Conservation (phyloP, 148 eudicot species). For the Talinum fruticosum region DNA sequence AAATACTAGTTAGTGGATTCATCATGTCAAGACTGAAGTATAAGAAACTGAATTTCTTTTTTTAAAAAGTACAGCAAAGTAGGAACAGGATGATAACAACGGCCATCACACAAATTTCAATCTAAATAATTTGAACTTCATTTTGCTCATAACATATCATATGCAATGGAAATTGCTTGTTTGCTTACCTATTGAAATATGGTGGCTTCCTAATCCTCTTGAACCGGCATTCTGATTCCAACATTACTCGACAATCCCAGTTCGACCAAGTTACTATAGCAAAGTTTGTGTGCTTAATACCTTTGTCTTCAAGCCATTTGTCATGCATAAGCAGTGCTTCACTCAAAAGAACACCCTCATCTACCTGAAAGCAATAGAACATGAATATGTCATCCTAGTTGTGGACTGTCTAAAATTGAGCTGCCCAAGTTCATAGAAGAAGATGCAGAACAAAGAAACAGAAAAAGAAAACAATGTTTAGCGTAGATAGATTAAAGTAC, state of each 20-base stretch:
- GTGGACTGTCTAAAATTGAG: neutral
- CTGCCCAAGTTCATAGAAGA: neutral
- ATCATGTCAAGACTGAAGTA: too few relatives aligned
- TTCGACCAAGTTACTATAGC: slow-evolving; percentile 94
- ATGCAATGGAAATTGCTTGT: too few relatives aligned
- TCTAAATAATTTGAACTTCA: neutral
- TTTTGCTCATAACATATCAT: neutral
- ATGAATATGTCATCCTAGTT: neutral
- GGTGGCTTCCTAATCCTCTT: slow-evolving; percentile 81
- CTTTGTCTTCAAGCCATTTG: slow-evolving; percentile 85
- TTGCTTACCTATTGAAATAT: slow-evolving; percentile 71
- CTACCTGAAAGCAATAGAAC: slow-evolving; percentile 55
- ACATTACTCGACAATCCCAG: slow-evolving; percentile 94
- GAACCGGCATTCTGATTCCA: slow-evolving; percentile 96
- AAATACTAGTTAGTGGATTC: too few relatives aligned
- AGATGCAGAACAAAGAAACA: neutral
- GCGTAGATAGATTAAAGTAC: too few relatives aligned
- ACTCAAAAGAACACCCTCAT: slow-evolving; percentile 74
- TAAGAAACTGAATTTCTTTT: too few relatives aligned
- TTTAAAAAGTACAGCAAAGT: too few relatives aligned
- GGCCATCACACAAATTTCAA: too few relatives aligned
- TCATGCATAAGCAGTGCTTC: slow-evolving; percentile 91
- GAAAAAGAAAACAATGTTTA: neutral
- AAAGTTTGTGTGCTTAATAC: slow-evolving; percentile 71
- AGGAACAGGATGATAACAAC: too few relatives aligned